Conservation (phyloP, 1,139 yeast genomes). For the Nakaseomyces delphensis region DNA sequence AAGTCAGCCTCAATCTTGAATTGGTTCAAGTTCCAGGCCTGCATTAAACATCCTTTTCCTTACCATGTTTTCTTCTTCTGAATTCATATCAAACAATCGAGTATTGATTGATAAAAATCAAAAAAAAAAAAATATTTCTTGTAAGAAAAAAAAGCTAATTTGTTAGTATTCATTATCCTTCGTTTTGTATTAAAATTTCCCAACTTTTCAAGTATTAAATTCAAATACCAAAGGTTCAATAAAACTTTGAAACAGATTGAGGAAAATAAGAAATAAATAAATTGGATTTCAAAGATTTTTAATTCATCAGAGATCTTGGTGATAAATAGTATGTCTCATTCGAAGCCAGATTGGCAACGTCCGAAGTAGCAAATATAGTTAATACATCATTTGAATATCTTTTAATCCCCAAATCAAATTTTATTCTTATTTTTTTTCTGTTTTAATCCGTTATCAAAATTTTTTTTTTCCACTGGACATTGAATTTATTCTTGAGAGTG, state of each 20-base stretch:
- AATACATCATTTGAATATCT: conserved; percentile 48
- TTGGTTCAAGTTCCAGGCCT: conserved; percentile 94
- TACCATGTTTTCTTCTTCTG: no score
- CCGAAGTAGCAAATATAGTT: conserved; percentile 98
- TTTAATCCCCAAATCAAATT: background rate
- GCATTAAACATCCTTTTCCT: conserved; percentile 9
- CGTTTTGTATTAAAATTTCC: no score
- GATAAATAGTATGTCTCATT: conserved; percentile 91
- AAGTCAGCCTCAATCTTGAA: conserved; percentile 90
- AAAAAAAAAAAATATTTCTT: background rate
- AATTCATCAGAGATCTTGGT: conserved; percentile 94
- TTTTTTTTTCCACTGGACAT: background rate
- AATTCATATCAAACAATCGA: no score
- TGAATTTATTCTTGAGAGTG: conserved; percentile 10
- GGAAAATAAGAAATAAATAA: background rate
- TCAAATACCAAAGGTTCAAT: background rate
- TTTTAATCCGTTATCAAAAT: background rate
- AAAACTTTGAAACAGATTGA: background rate
- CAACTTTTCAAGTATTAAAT: no score
- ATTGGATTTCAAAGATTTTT: conserved; percentile 1
- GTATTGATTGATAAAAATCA: background rate
- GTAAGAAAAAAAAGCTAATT: background rate
- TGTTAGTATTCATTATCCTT: background rate
- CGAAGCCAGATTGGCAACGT: conserved; percentile 52
- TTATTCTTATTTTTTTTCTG: background rate